Conservation (phyloP, 768 basidiomycete species). For the Tephrocybe sp. region DNA sequence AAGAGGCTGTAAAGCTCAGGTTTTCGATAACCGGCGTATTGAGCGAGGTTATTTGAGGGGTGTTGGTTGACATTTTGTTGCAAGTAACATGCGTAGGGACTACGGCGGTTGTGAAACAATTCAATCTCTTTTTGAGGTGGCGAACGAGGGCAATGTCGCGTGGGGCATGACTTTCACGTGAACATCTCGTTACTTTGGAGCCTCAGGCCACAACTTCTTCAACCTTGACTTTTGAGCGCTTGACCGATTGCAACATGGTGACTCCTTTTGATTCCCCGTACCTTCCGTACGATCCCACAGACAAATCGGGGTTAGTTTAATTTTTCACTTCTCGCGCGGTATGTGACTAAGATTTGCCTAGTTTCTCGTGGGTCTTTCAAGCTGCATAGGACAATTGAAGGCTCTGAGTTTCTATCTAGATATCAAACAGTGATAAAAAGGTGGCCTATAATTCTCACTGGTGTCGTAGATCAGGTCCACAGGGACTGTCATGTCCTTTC, state of each 20-base stretch:
- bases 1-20: no score
- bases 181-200: background rate
- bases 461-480: constrained; percentile 75
- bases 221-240: background rate
- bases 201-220: no score
- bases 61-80: background rate
- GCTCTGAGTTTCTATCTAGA: constrained; percentile 32
- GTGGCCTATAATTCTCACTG: constrained; percentile 85
- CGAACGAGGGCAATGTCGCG: constrained; percentile 1
- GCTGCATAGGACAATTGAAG: background rate
- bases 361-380: constrained; percentile 62
- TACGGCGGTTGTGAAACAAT: background rate
- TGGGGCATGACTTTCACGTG: constrained; percentile 10
- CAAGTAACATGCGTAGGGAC: background rate
- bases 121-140: no score
- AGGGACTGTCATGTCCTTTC: constrained; percentile 65
- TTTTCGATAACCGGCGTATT: no score
- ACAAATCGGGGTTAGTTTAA: constrained; percentile 54
- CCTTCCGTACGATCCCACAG: constrained; percentile 74
- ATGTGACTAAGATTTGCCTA: constrained; percentile 23
- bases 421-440: constrained; percentile 78
- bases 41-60: background rate
- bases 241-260: background rate
- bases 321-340: background rate
- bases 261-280: constrained; percentile 50